Base-by-base conservation (phyloP, 2,329 filamentous ascomycete genomes). In the Apiospora hydei region DNA sequence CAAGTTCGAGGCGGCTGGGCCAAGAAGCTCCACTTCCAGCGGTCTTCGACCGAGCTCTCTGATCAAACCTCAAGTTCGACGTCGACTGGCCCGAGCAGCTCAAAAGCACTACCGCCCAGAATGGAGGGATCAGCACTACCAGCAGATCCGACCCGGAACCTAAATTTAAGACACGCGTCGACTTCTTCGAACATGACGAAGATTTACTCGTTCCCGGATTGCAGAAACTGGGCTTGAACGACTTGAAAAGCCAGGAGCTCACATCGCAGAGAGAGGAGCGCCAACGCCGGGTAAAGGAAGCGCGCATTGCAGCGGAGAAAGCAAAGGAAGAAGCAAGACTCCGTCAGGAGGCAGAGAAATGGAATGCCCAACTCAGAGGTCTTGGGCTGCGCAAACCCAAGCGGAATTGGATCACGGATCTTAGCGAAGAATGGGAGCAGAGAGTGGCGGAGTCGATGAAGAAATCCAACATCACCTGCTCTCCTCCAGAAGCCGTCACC, bases 401-500 rank as follows among this genome's bases (percentile, higher is more conserved):
- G 21, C 68, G 38, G 34, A 51, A n/a, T 4, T 47, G 43, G 69
- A 70, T 70, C 69, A 70, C n/a, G 21, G 24, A 30, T 21, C 57
- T 70, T 7, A 66, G 46, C 11, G 53, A 66, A 10, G 53, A 64
- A 44, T 70, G 69, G 69, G 47, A 70, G 34, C 38, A 64, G 53
- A 44, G 44, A 44, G 53, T 70, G 7, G 46, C 66, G 13, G 34
- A 67, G 4, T 66, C 53, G 14, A 49, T 67, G 57, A 41, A 14
- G 51, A 43, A 41, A 11, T 51, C 68, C 26, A 70, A 66, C 18
- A 41, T 70, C 2, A 70, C 51, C 24, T 44, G 51, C 24, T 26
- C 69, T 13, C 73, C 74, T n/a, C 81, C 82, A 8, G 87, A 88
- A 73, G 86, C 87, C 1, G 84, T 84, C 3, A 83, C 87, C 16